These are phyloP conservation scores for Sporisorium reilianum DNA, from an alignment of 1,284 basidiomycete species.

Conservation along the genomic window DNA sequence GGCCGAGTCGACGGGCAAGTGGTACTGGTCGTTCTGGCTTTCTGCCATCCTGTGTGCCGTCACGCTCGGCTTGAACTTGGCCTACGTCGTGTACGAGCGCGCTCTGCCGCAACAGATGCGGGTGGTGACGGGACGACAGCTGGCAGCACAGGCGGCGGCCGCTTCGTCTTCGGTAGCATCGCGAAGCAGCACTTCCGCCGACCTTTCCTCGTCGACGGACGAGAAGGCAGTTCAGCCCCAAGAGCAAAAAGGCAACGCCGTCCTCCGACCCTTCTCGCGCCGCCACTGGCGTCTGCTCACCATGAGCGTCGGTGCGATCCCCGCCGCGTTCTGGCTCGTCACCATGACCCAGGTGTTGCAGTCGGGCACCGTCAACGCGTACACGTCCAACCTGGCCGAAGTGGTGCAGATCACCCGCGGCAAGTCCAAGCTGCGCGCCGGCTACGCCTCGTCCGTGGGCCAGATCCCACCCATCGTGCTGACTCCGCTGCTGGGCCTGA, in stretches of 20 bases:
- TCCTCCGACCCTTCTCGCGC: slow-evolving; percentile 15
- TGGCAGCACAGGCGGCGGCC: slow-evolving; percentile 16
- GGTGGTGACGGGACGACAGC: slow-evolving; percentile 55
- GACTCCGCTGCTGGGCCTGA: slow-evolving; percentile 69
- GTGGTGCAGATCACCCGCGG: slow-evolving; percentile 70
- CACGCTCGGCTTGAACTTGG: slow-evolving; percentile 61
- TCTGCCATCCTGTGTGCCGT: slow-evolving; percentile 65
- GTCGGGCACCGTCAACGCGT: slow-evolving; percentile 69
- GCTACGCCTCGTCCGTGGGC: slow-evolving; percentile 70
- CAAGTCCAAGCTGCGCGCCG: slow-evolving; percentile 69
- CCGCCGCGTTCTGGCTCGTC: slow-evolving; percentile 65
- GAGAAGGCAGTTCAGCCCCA: not conserved
- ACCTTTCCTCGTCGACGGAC: slow-evolving; percentile 3
- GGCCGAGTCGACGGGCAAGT: slow-evolving; percentile 67
- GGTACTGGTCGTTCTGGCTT: slow-evolving; percentile 70
- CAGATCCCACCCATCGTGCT: slow-evolving; percentile 71
- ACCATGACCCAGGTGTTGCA: slow-evolving; percentile 66
- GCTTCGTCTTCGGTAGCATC: not conserved
- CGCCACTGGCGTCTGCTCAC: slow-evolving; percentile 18
- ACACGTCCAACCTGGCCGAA: slow-evolving; percentile 70
- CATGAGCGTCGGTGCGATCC: slow-evolving; percentile 35
- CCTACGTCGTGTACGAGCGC: slow-evolving; percentile 69
- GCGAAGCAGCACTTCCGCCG: slow-evolving; percentile 1
- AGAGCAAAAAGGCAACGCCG: not conserved
- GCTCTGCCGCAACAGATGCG: slow-evolving; percentile 65